Conservation (phyloP, 176 grass and related monocot genomes). For the Otatea glauca region DNA sequence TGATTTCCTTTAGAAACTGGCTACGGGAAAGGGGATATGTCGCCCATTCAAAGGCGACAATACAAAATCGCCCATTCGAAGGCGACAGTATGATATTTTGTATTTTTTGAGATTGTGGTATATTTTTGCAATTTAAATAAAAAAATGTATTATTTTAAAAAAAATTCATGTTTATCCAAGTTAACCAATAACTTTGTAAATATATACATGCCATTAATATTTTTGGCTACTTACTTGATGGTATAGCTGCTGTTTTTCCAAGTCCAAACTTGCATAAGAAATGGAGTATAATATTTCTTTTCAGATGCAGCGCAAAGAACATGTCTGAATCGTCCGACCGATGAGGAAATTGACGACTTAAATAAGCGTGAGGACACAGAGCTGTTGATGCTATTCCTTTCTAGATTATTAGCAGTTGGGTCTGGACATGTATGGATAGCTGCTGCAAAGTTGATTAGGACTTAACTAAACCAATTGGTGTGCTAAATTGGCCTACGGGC, state of each 20-base stretch:
- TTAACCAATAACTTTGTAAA: neutral
- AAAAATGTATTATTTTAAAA: too few species aligned
- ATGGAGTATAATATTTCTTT: neutral
- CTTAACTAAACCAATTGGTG: slow-evolving; percentile 31
- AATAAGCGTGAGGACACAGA: neutral
- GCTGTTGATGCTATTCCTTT: neutral
- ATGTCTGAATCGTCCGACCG: neutral
- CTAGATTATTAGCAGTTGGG: slow-evolving; percentile 14
- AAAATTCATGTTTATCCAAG: neutral
- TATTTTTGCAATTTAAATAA: too few species aligned
- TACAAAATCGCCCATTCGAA: too few species aligned
- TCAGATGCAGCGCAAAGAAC: neutral
- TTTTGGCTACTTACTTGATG: neutral
- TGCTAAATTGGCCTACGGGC: slow-evolving; percentile 27
- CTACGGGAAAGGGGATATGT: too few species aligned
- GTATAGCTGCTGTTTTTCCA: neutral
- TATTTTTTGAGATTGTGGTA: too few species aligned
- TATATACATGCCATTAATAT: neutral
- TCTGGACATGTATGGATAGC: neutral
- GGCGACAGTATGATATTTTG: too few species aligned
- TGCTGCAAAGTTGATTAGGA: slow-evolving; percentile 25
- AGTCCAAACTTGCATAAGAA: neutral
- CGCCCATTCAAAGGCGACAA: too few species aligned
- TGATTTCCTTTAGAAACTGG: too few species aligned
- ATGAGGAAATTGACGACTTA: neutral